A percentile compares a stretch with the other conserved stretches of the same genome.
These are phyloP conservation scores for Alloteropsis angusta DNA, from an alignment of 202 grass and related monocot genomes.

Conservation along the genomic window DNA sequence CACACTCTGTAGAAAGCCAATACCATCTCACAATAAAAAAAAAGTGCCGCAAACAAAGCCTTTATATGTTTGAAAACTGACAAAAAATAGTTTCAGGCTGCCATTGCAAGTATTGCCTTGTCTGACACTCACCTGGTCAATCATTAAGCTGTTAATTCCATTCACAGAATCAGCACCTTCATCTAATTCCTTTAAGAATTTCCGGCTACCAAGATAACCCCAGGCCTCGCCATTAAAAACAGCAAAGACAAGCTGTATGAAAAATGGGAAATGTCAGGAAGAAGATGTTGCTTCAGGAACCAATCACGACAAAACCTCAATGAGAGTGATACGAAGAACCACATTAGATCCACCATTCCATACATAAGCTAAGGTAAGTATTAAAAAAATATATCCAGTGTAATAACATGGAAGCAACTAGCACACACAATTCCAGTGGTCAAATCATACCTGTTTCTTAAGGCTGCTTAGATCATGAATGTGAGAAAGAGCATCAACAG, in stretches of 20 bases:
- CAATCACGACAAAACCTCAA: slow-evolving; percentile 9
- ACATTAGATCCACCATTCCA: slow-evolving; percentile 19
- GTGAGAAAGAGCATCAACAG: slow-evolving; percentile 92
- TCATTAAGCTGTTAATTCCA: slow-evolving; percentile 63
- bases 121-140: slow-evolving; percentile 64
- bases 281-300: slow-evolving; percentile 9
- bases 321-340: background rate
- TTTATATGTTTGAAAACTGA: background rate
- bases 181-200: slow-evolving; percentile 80
- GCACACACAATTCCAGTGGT: background rate
- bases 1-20: slow-evolving; percentile 4
- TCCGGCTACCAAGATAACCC: slow-evolving; percentile 94
- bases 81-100: background rate
- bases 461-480: slow-evolving; percentile 63
- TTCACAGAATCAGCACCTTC: slow-evolving; percentile 58
- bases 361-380: background rate
- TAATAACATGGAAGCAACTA: slow-evolving; percentile 8
- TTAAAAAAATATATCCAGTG: background rate
- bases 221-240: slow-evolving; percentile 91
- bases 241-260: slow-evolving; percentile 71
- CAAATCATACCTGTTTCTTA: slow-evolving; percentile 74
- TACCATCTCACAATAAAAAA: background rate
- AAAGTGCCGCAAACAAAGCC: background rate
- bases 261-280: slow-evolving; percentile 18
- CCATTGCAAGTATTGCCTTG: background rate